These are phyloP conservation scores for Drechslerella stenobrocha DNA, from an alignment of 2,329 filamentous ascomycete genomes.

Conservation along the genomic window DNA sequence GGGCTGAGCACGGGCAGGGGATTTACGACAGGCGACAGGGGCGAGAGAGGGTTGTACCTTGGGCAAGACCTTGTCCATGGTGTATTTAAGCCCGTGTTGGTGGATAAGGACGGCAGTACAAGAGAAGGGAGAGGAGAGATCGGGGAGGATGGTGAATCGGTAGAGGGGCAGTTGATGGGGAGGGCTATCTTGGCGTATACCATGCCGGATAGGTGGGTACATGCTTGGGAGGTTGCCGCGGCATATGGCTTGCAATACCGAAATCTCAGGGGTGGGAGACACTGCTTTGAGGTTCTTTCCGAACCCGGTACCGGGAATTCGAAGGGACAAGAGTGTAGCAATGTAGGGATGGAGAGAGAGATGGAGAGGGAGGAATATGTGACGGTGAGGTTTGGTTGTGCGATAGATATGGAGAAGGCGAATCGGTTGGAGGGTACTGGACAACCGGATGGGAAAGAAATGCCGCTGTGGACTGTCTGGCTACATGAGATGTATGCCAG, in stretches of 20 bases:
- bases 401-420: constrained; percentile 36
- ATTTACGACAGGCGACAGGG: constrained; percentile 29
- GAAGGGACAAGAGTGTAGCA: background rate
- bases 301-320: background rate
- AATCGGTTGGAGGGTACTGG: constrained; percentile 16
- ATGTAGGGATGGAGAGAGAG: too few species aligned
- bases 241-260: constrained; percentile 31
- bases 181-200: background rate
- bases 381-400: constrained; percentile 37
- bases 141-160: background rate
- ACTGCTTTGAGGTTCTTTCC: constrained; percentile 34
- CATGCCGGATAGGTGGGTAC: background rate
- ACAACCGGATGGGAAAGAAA: constrained; percentile 28
- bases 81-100: constrained; percentile 17
- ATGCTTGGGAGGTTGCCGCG: constrained; percentile 25
- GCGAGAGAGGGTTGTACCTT: constrained; percentile 8
- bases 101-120: constrained; percentile 6
- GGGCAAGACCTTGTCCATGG: constrained; percentile 32
- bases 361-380: constrained; percentile 16
- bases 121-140: background rate
- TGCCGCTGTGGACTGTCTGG: constrained; percentile 28
- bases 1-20: constrained; percentile 13
- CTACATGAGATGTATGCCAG: constrained; percentile 47
- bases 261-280: constrained; percentile 36
- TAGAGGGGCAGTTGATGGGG: background rate